Evolutionary conservation across 352 stramenopile species (phyloP).

Genomic region (Pythium dissotocum): DNA sequence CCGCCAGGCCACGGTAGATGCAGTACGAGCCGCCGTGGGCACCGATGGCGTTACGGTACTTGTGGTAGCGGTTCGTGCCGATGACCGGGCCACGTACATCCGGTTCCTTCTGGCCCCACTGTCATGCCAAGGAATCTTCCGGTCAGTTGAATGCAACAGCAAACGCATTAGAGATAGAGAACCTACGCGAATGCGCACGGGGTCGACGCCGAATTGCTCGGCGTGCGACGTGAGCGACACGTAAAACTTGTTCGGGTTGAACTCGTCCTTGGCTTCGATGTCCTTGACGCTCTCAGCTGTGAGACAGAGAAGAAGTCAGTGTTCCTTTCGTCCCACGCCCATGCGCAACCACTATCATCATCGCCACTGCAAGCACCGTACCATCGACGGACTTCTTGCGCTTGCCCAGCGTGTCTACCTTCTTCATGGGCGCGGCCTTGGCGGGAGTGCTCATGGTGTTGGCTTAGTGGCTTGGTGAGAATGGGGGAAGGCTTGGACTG

Average conservation of each 20-base stretch:
- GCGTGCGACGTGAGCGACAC: slow-evolving; percentile 87
- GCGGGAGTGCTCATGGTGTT: slow-evolving; percentile 18
- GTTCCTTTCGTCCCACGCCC: not conserved
- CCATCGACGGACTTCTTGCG: slow-evolving; percentile 88
- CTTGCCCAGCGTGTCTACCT: slow-evolving; percentile 85
- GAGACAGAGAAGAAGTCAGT: not conserved
- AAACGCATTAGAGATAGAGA: not conserved
- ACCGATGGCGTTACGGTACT: slow-evolving; percentile 98
- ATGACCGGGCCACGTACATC: slow-evolving; percentile 93
- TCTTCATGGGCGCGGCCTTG: slow-evolving; percentile 58
- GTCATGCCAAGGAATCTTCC: slow-evolving; percentile 12
- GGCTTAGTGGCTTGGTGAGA: not conserved
- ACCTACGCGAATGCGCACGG: slow-evolving; percentile 81
- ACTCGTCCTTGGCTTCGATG: slow-evolving; percentile 84
- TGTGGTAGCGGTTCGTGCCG: slow-evolving; percentile 94
- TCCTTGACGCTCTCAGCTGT: slow-evolving; percentile 79
- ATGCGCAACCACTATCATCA: slow-evolving; percentile 9
- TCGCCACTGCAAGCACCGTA: slow-evolving; percentile 21
- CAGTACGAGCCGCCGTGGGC: slow-evolving; percentile 98
- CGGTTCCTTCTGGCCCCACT: slow-evolving; percentile 92
- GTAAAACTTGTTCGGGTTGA: slow-evolving; percentile 87
- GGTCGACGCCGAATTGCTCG: slow-evolving; percentile 85
- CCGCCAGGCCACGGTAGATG: slow-evolving; percentile 97
- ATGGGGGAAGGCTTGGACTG: not conserved
- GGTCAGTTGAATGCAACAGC: not conserved